Base-by-base conservation (phyloP, 1,284 basidiomycete genomes). In the Sporisorium sorghi region DNA sequence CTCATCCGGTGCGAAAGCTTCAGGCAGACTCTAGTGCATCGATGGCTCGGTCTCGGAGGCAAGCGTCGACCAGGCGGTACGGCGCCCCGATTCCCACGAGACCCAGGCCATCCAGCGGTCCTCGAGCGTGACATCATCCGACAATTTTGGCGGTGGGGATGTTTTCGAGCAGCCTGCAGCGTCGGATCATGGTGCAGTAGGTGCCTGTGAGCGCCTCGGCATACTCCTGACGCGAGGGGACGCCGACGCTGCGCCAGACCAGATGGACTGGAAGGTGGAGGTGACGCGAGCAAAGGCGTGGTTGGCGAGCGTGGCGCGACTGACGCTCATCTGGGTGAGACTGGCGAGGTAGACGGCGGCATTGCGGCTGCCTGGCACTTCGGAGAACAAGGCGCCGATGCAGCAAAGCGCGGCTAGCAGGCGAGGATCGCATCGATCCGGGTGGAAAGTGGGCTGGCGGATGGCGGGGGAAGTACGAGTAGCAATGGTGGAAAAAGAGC, bases 401-500 rank as follows among this genome's bases (percentile, higher is more conserved):
- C 56, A 23, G 30, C 62, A 65, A 3, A 65, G 50, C n/a, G 56
- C 49, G 3, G 62, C 55, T n/a, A 65, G 51, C 23, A 65, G 28
- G 28, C 57, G 63, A 5, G 56, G 63, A 37, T 59, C 56, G 54
- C 61, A 63, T 5, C 42, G 54, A 11, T 57, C 58, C 1, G 71
- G 65, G 33, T 56, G 17, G 26, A 70, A 74, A n/a, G 65, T 74
- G 46, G 35, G 28, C 37, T 55, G 57, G 32, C 70, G 71, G 17
- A 74, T 51, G 24, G 68, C 50, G 26, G 71, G n/a, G 71, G n/a
- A 56, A 35, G 32, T 32, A 47, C 3, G 49, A 56, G n/a, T 70
- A 54, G 49, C 62, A 74, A 30, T 65, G 54, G 26, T 60, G 44
- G 33, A 73, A 73, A 19, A 58, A 73, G 52, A 76, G 61, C 44